Base-by-base conservation (phyloP, 225 moss, liverwort and hornwort species). In the Physcomitrellopsis africana region DNA sequence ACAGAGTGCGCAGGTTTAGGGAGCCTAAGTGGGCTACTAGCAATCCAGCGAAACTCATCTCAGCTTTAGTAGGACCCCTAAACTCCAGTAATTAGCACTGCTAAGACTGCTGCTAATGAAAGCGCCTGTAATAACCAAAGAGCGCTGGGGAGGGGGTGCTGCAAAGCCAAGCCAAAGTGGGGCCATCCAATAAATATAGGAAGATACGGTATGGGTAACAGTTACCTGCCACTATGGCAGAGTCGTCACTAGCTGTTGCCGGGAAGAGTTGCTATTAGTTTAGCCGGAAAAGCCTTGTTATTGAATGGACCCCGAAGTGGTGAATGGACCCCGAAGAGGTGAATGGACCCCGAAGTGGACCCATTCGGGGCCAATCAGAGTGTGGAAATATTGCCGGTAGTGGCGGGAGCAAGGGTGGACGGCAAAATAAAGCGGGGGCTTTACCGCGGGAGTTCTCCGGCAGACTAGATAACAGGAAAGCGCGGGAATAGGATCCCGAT, bases 391-490 rank as follows among this genome's bases (percentile, higher is more conserved):
- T 1, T 13, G 11, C 2, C 9, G 7, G 3, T 13, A 1, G 29
- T 55, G 73, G 84, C 80, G 77, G 73, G 76, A 77, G 68, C 45
- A 29, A 53, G 65, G 24, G 60, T 81, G 80, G 49, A 58, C 17
- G 4, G 29, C 2, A 7, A 2, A 37, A 37, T 0, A 51, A 63
- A 72, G 20, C 12, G 22, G 57, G 3, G 7, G 56, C 72, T 41
- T 44, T 43, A 81, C 74, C 80, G 80, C 84, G 84, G 84, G 80
- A 84, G 80, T n/a, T 3, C 9, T 46, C 67, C 32, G 69, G 69
- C 62, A 63, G 79, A 76, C 71, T 63, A 75, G 84, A 84, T 84
- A 78, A 81, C 78, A 72, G 72, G 72, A 78, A 81, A 75, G 81
- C 81, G 81, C 84, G 84, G 84, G 84, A 84, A 60, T 77, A 70